Percentiles rank a stretch among this genome's conserved stretches.
These are phyloP conservation scores for Epichloe bromicola DNA, from an alignment of 2,329 filamentous ascomycete genomes.

Conservation along the genomic window DNA sequence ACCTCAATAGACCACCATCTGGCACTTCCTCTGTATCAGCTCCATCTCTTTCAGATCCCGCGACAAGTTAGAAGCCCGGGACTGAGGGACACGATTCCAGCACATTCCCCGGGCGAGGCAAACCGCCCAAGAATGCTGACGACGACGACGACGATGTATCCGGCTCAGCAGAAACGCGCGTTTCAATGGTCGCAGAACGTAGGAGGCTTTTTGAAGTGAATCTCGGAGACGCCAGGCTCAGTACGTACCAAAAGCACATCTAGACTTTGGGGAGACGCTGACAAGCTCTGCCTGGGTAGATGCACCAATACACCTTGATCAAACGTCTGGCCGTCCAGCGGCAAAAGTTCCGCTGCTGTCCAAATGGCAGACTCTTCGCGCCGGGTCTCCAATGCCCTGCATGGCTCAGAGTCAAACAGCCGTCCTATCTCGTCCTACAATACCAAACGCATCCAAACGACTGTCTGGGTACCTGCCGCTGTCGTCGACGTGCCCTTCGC, in stretches of 20 bases:
- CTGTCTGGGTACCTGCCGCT: slow-evolving; percentile 5
- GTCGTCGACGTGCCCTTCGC: slow-evolving; percentile 5
- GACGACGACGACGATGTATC: neutral
- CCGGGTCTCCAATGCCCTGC: slow-evolving; percentile 3
- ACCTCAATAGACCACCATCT: slow-evolving; percentile 1
- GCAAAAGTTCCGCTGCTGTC: neutral
- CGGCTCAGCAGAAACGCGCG: neutral
- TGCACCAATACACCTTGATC: neutral
- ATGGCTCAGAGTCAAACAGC: slow-evolving; percentile 4
- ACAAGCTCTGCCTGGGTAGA: neutral
- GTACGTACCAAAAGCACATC: neutral
- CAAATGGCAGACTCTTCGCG: neutral
- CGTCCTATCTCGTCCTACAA: slow-evolving; percentile 3
- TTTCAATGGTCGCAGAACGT: slow-evolving; percentile 13
- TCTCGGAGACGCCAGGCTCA: neutral
- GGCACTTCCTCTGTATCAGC: neutral
- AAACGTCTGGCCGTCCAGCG: neutral
- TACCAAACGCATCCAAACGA: slow-evolving; percentile 1
- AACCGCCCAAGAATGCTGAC: neutral
- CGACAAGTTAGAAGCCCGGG: neutral
- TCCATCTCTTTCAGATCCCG: neutral
- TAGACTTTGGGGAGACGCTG: neutral
- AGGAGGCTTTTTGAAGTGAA: slow-evolving; percentile 12
- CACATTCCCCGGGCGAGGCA: too few relatives aligned
- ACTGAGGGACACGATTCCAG: too few relatives aligned